Percentiles rank a stretch among this genome's conserved stretches.
Evolutionary conservation across 1,284 basidiomycete species (phyloP).

Genomic region (Cryptococcus sp.): DNA sequence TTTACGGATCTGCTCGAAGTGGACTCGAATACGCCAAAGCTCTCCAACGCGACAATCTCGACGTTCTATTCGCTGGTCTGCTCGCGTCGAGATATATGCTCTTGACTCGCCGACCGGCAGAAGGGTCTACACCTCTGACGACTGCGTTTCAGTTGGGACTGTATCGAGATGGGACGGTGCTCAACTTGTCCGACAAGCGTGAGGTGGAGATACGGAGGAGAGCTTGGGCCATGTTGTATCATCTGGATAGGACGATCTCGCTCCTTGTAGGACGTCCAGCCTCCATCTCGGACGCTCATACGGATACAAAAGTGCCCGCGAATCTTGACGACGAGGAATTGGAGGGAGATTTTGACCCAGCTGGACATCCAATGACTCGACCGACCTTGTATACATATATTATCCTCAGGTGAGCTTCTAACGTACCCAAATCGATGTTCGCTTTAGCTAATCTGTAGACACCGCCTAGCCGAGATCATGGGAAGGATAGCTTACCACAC

Average conservation of each 20-base stretch:
- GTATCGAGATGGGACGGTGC: slow-evolving; percentile 47
- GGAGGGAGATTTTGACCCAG: slow-evolving; percentile 45
- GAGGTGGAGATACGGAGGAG: slow-evolving; percentile 48
- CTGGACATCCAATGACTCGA: slow-evolving; percentile 44
- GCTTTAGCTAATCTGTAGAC: slow-evolving; percentile 17
- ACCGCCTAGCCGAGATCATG: slow-evolving; percentile 47
- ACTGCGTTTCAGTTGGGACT: slow-evolving; percentile 48
- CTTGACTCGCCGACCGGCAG: slow-evolving; percentile 46
- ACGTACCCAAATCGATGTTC: not conserved
- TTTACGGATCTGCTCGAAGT: slow-evolving; percentile 46
- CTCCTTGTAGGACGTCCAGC: slow-evolving; percentile 47
- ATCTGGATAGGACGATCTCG: slow-evolving; percentile 46
- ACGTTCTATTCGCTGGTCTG: slow-evolving; percentile 47
- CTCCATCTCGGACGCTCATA: slow-evolving; percentile 47
- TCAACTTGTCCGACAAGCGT: slow-evolving; percentile 45
- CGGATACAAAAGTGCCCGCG: slow-evolving; percentile 46
- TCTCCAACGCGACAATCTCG: slow-evolving; percentile 47
- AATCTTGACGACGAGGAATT: slow-evolving; percentile 49
- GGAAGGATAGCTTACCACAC: slow-evolving; percentile 48
- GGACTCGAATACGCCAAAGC: slow-evolving; percentile 48
- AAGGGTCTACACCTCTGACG: slow-evolving; percentile 47
- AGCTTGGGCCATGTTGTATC: slow-evolving; percentile 48
- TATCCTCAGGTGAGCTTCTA: slow-evolving; percentile 35
- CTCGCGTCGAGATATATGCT: slow-evolving; percentile 49
- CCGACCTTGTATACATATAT: slow-evolving; percentile 48